These are phyloP conservation scores for Russula brevipes DNA, from an alignment of 768 basidiomycete genomes.

Conservation along the genomic window DNA sequence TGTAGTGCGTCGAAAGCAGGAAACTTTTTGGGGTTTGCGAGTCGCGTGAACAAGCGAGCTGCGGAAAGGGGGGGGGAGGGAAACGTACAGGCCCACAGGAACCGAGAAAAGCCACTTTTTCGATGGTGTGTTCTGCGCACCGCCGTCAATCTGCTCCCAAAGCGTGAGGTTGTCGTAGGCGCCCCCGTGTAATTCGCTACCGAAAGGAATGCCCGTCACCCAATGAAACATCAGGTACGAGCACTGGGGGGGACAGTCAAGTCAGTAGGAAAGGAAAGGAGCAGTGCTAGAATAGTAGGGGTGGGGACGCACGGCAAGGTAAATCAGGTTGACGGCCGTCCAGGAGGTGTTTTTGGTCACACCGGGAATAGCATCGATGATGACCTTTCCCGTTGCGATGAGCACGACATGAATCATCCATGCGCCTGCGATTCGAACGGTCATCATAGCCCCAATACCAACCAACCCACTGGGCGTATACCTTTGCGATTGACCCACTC, in stretches of 20 bases:
- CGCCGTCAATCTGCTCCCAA: constrained; percentile 99
- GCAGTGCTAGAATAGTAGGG: too few relatives aligned
- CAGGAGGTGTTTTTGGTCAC: constrained; percentile 67
- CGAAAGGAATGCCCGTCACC: constrained; percentile 52
- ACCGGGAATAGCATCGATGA: constrained; percentile 90
- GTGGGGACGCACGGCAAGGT: too few relatives aligned
- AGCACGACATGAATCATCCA: constrained; percentile 97
- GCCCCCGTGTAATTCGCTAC: constrained; percentile 78
- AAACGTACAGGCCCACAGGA: constrained; percentile 79
- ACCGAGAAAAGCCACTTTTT: constrained; percentile 94
- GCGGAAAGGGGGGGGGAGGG: constrained; percentile 3
- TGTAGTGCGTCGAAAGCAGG: constrained; percentile 96
- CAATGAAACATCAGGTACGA: too few relatives aligned
- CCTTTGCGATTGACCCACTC: constrained; percentile 95
- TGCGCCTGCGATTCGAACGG: constrained; percentile 54
- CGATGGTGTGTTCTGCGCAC: constrained; percentile 96
- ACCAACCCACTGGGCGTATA: constrained; percentile 29
- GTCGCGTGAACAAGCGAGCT: constrained; percentile 15
- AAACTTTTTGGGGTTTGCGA: constrained; percentile 44
- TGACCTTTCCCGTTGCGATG: constrained; percentile 83
- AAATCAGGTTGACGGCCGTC: too few relatives aligned
- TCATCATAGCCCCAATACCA: too few relatives aligned
- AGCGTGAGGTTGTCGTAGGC: constrained; percentile 96
- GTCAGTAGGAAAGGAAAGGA: too few relatives aligned
- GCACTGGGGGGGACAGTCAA: too few relatives aligned